Conservation (phyloP, 2,329 filamentous ascomycete genomes). For the Keithomyces neogunnii region DNA sequence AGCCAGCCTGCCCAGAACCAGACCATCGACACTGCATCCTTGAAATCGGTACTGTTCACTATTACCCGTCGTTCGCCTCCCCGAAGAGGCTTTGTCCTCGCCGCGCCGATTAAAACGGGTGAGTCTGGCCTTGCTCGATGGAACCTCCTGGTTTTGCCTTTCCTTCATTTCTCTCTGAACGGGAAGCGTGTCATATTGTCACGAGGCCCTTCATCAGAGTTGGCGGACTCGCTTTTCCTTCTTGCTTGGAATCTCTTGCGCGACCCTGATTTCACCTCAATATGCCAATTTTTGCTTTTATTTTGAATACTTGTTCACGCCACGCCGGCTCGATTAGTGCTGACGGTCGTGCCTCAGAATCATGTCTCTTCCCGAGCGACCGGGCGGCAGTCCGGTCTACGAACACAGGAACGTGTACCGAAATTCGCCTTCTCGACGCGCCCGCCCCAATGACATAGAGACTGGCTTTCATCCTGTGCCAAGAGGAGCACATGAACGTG, state of each 20-base stretch:
- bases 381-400: slow-evolving; percentile 52
- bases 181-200: not conserved
- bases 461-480: slow-evolving; percentile 43
- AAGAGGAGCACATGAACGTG: slow-evolving; percentile 40
- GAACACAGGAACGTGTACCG: slow-evolving; percentile 58
- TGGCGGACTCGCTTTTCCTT: not conserved
- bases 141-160: not conserved
- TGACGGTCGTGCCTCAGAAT: slow-evolving; percentile 24
- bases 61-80: not conserved
- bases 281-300: not conserved
- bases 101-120: not conserved
- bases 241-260: not conserved
- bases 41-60: not conserved
- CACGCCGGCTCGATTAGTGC: slow-evolving; percentile 5
- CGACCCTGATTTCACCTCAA: too few relatives aligned
- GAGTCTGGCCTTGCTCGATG: not conserved
- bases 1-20: not conserved
- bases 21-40: not conserved
- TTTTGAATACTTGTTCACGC: not conserved
- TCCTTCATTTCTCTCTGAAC: not conserved
- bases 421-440: slow-evolving; percentile 58
- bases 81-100: not conserved
- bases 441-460: slow-evolving; percentile 62
- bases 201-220: not conserved
- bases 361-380: slow-evolving; percentile 58